A percentile compares a stretch with the other conserved stretches of the same genome.
These are phyloP conservation scores for Aotearoamyces nothofagi DNA, from an alignment of 2,329 filamentous ascomycete genomes.

Conservation along the genomic window DNA sequence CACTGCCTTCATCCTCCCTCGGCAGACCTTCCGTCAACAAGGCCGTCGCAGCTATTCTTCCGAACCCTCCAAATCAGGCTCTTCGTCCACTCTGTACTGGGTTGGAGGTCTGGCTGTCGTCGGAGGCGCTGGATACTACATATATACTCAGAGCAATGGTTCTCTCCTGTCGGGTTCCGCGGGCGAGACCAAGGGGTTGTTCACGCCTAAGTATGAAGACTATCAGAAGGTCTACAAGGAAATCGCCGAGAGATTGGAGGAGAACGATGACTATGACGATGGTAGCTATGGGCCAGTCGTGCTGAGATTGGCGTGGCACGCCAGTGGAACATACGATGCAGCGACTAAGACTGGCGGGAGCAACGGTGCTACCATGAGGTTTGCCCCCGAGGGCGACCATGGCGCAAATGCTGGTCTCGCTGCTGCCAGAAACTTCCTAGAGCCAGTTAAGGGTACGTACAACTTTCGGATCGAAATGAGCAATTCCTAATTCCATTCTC, in stretches of 20 bases:
- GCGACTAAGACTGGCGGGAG: constrained; percentile 78
- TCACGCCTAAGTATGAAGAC: constrained; percentile 67
- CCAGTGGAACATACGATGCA: constrained; percentile 82
- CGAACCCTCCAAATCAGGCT: constrained; percentile 34
- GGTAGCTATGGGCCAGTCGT: constrained; percentile 90
- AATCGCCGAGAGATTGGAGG: constrained; percentile 64
- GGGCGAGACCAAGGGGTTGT: constrained; percentile 31
- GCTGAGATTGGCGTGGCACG: constrained; percentile 85
- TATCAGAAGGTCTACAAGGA: constrained; percentile 93
- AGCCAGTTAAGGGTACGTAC: constrained; percentile 66
- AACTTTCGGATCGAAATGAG: too few relatives aligned
- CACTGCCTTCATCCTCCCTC: constrained; percentile 39
- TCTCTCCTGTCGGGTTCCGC: constrained; percentile 19
- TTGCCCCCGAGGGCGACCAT: constrained; percentile 75
- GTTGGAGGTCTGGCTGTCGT: constrained; percentile 38
- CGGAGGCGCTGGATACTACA: constrained; percentile 51
- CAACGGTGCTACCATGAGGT: constrained; percentile 96
- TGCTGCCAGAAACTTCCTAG: constrained; percentile 78
- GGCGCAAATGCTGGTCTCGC: constrained; percentile 88
- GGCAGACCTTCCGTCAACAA: constrained; percentile 58
- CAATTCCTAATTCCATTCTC: constrained; percentile 1
- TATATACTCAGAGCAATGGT: constrained; percentile 41
- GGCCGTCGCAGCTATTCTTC: constrained; percentile 70
- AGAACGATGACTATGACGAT: constrained; percentile 92
- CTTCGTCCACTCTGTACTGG: constrained; percentile 35